phyloP scores from a whole-genome alignment of 257 asterid genomes.

The Haberlea rhodopensis region DNA sequence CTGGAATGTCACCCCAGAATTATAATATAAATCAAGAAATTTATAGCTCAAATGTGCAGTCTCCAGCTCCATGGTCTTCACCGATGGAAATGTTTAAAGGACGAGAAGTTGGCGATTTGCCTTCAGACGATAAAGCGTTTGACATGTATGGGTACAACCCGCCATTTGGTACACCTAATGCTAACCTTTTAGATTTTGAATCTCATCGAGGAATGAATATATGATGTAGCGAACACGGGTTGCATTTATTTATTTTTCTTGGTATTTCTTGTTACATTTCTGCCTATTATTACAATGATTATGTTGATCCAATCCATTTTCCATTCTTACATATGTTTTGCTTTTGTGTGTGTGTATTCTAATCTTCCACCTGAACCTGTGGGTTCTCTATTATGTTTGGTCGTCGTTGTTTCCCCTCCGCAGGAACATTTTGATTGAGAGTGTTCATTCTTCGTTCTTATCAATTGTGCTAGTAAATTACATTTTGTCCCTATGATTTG shows the following conservation, averaged over 20 bases:
- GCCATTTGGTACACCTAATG: conserved; percentile 45
- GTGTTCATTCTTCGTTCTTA: too few species aligned
- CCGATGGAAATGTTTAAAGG: conserved; percentile 49
- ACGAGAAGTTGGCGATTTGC: conserved; percentile 51
- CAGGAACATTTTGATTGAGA: too few species aligned
- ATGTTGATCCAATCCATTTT: too few species aligned
- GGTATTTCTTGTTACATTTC: neutral
- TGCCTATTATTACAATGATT: too few species aligned
- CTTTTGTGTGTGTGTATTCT: too few species aligned
- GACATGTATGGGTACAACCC: conserved; percentile 61
- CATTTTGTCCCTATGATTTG: too few species aligned
- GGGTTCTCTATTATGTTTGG: too few species aligned
- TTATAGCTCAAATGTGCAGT: conserved; percentile 52
- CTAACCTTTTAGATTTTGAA: conserved; percentile 55
- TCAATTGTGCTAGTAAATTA: too few species aligned
- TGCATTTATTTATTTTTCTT: conserved; percentile 12
- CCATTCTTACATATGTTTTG: too few species aligned
- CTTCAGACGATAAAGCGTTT: conserved; percentile 48
- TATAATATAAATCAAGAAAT: conserved; percentile 60
- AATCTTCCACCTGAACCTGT: too few species aligned
- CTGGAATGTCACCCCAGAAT: conserved; percentile 66
- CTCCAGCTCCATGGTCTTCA: conserved; percentile 64
- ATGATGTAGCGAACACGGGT: conserved; percentile 37
- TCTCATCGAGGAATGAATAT: conserved; percentile 63
- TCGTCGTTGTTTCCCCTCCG: too few species aligned